phyloP scores from a whole-genome alignment of 2,329 filamentous ascomycete genomes.

The Orbilia blumenaviensis region DNA sequence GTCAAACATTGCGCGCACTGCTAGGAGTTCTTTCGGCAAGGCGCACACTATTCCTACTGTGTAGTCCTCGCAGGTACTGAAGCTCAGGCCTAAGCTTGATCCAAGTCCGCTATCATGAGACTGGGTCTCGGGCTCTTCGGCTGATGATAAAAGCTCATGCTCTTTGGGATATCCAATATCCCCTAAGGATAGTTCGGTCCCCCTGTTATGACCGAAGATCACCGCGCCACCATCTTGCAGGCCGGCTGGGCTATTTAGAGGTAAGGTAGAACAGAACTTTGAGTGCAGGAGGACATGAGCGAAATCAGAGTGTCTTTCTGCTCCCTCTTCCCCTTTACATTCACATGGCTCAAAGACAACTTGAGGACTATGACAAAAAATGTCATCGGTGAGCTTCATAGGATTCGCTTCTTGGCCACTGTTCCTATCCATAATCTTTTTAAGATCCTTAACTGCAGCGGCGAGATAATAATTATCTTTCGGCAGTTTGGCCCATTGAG shows the following conservation, averaged over 20 bases:
- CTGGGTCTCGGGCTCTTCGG: neutral
- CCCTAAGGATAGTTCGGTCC: neutral
- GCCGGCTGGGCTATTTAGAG: neutral
- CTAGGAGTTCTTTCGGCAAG: conserved; percentile 32
- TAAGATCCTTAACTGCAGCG: conserved; percentile 56
- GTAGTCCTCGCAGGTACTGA: conserved; percentile 18
- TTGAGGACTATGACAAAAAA: conserved; percentile 54
- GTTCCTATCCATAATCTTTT: conserved; percentile 58
- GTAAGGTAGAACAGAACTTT: neutral
- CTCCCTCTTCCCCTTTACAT: conserved; percentile 41
- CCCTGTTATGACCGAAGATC: conserved; percentile 19
- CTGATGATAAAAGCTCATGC: neutral
- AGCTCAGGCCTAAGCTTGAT: neutral
- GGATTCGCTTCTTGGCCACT: conserved; percentile 55
- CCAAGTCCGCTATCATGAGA: conserved; percentile 35
- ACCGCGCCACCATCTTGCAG: conserved; percentile 11
- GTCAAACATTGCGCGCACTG: conserved; percentile 30
- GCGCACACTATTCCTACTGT: conserved; percentile 32
- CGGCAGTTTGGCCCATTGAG: conserved; percentile 58
- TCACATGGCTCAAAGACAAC: conserved; percentile 55
- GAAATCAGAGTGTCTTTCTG: conserved; percentile 16
- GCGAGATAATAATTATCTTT: conserved; percentile 59
- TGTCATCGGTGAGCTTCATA: conserved; percentile 46
- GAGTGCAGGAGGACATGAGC: conserved; percentile 23
- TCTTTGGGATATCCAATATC: neutral